Evolutionary conservation across 148 eudicot genomes (phyloP), one percentile per base, ranked within the genome.

Genomic region (Diospyros kaki): DNA sequence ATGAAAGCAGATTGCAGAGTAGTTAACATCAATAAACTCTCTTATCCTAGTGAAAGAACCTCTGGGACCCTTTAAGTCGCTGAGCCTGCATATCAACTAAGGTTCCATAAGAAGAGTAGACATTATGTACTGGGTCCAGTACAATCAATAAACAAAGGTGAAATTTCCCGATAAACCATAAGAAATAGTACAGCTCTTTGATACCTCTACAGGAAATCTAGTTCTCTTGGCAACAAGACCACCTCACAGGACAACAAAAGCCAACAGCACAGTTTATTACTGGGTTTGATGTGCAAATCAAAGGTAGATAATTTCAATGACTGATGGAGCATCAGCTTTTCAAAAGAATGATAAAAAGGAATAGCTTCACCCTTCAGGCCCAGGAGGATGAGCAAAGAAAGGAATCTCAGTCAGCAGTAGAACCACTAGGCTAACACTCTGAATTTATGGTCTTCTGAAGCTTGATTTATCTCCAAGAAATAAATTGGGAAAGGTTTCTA

Each of bases 11-110:
- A 38, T 28, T 58, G 58, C 13, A 59, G 18, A 10, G 41, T 41
- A 38, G 11, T 38, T 9, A 70, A 70, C 9, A 14, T 15, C 62
- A 53, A 46, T 1, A 50, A 40, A 12, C 8, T 41, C 39, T 40
- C 28, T 4, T 7, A 39, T 64, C 18, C n/a, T 10, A 41, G 40
- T 15, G 51, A 64, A 40, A 43, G 41, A 43, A 41, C 48, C 4
- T 0, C 17, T 53, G 13, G 51, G 10, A 50, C 4, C 58, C 50
- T 28, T 11, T 45, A 51, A 40, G 69, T 63, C 15, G 45, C 2
- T 61, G 58, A 60, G 60, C 61, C 39, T 52, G 38, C 44, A 51
- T 15, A 73, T 71, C 67, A 40, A 63, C 63, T 14, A 13, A 73
- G 40, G 44, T 13, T 52, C 46, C 77, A 74, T n/a, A 50, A 39